phyloP scores from a whole-genome alignment of 2,329 filamentous ascomycete species.

The Alternaria postmessia region DNA sequence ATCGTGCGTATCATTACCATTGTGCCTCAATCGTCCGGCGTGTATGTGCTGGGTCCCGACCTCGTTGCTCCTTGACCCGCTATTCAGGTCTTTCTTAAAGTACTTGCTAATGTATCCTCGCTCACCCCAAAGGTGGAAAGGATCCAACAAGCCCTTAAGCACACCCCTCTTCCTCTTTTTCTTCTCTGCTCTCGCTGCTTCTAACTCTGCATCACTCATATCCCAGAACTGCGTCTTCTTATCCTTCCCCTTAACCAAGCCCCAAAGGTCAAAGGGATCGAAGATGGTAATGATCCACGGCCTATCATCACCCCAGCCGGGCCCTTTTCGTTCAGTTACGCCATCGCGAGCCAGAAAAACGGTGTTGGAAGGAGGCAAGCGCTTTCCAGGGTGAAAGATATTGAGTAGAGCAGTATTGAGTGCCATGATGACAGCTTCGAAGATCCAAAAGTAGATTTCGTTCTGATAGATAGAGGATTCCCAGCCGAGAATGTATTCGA shows the following conservation, averaged over 20 bases:
- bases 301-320: constrained; percentile 59
- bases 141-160: constrained; percentile 34
- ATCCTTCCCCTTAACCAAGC: constrained; percentile 41
- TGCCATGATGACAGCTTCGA: constrained; percentile 63
- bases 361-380: constrained; percentile 59
- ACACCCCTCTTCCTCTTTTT: constrained; percentile 36
- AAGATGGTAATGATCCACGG: constrained; percentile 53
- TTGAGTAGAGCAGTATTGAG: constrained; percentile 62
- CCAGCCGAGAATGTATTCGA: constrained; percentile 58
- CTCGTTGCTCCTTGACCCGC: not conserved
- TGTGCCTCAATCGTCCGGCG: not conserved
- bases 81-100: constrained; percentile 20
- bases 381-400: constrained; percentile 60
- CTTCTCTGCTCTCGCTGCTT: constrained; percentile 33
- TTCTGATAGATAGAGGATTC: constrained; percentile 50
- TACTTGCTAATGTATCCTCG: constrained; percentile 41
- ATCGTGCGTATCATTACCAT: not conserved
- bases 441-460: constrained; percentile 64
- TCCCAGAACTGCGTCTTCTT: constrained; percentile 51
- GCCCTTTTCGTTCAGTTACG: constrained; percentile 60
- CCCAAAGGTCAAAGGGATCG: constrained; percentile 49
- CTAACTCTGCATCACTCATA: constrained; percentile 45
- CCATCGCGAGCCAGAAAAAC: constrained; percentile 62
- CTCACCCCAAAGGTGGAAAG: constrained; percentile 41
- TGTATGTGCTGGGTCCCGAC: not conserved